phyloP scores from a whole-genome alignment of 345 rosid species.

The Arabidopsis suecica region DNA sequence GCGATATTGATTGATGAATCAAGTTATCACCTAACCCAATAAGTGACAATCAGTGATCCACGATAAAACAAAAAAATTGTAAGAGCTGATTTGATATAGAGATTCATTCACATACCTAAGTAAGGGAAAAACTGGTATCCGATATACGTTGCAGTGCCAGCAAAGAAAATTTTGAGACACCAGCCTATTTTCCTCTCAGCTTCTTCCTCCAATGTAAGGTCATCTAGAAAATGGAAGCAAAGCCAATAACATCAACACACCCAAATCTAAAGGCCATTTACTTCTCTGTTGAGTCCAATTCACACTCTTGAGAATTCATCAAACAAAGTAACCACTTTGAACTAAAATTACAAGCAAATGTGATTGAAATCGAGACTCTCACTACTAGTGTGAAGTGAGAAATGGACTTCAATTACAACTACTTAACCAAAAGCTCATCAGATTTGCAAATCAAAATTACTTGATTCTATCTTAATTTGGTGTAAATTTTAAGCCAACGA shows the following conservation, averaged over 20 bases:
- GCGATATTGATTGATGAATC: slow-evolving; percentile 81
- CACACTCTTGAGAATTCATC: slow-evolving; percentile 2
- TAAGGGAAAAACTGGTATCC: slow-evolving; percentile 88
- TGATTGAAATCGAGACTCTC: slow-evolving; percentile 9
- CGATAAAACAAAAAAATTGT: neutral
- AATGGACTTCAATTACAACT: slow-evolving; percentile 10
- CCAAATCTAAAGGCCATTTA: slow-evolving; percentile 6
- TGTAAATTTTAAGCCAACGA: neutral
- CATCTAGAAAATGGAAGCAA: slow-evolving; percentile 54
- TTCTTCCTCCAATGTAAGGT: slow-evolving; percentile 72
- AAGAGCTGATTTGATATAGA: slow-evolving; percentile 9
- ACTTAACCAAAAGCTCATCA: slow-evolving; percentile 13
- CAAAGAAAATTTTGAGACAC: slow-evolving; percentile 77
- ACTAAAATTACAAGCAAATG: slow-evolving; percentile 15
- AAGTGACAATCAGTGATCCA: slow-evolving; percentile 18
- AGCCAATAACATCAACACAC: slow-evolving; percentile 14
- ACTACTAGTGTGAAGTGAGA: slow-evolving; percentile 3
- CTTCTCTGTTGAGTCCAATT: neutral
- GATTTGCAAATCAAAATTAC: neutral
- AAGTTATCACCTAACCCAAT: slow-evolving; percentile 74
- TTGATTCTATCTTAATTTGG: neutral
- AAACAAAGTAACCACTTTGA: slow-evolving; percentile 24
- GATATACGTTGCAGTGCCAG: slow-evolving; percentile 71
- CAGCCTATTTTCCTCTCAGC: slow-evolving; percentile 89
- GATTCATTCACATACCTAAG: slow-evolving; percentile 61